Evolutionary conservation across 1,284 basidiomycete genomes (phyloP).

Genomic region (Coriolopsis trogii): DNA sequence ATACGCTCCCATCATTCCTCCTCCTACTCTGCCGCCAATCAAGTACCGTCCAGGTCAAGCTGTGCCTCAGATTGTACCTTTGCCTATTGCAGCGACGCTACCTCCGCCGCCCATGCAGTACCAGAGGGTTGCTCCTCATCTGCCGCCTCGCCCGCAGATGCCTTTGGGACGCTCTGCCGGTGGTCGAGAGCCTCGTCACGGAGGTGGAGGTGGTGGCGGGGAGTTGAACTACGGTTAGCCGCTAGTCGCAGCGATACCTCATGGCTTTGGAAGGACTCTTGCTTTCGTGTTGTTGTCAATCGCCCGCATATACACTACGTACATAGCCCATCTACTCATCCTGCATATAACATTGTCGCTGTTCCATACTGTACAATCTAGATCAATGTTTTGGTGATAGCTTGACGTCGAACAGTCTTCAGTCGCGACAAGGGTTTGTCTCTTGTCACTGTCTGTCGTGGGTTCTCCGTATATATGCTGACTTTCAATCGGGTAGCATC

Average conservation of each 20-base stretch:
- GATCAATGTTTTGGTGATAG: neutral
- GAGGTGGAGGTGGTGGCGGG: constrained; percentile 21
- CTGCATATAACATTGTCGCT: constrained; percentile 1
- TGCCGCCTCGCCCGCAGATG: constrained; percentile 29
- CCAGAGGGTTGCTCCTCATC: constrained; percentile 26
- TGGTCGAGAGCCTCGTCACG: constrained; percentile 21
- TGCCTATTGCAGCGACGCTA: constrained; percentile 23
- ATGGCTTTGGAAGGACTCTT: neutral
- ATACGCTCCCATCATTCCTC: constrained; percentile 12
- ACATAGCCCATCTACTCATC: neutral
- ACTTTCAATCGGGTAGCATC: too few species aligned
- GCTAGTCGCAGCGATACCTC: neutral
- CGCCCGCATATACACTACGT: constrained; percentile 5
- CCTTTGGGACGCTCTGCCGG: constrained; percentile 25
- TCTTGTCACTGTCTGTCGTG: too few species aligned
- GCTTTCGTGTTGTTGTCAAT: constrained; percentile 19
- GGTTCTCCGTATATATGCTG: too few species aligned
- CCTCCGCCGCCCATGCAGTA: constrained; percentile 21
- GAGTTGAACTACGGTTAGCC: constrained; percentile 37
- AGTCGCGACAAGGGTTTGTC: too few species aligned
- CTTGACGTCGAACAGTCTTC: neutral
- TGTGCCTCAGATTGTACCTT: constrained; percentile 19
- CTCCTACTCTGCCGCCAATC: constrained; percentile 21
- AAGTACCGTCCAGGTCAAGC: constrained; percentile 21
- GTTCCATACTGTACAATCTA: constrained; percentile 1